Evolutionary conservation across 2,329 filamentous ascomycete genomes (phyloP).

Genomic region (Coleophoma crateriformis): DNA sequence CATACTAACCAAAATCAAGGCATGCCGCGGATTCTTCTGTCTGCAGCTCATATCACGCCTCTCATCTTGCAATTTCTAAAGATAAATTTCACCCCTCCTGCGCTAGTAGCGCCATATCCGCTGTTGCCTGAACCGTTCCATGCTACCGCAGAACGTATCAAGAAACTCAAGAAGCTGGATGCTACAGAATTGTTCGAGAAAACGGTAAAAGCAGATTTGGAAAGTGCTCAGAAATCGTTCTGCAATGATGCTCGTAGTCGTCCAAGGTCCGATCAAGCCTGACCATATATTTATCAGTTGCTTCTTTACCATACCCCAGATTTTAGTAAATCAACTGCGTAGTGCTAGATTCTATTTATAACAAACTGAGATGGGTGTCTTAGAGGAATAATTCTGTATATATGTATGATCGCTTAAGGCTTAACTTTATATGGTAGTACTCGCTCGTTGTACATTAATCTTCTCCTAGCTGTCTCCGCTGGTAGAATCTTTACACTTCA

Average conservation of each 20-base stretch:
- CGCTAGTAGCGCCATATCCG: slow-evolving; percentile 15
- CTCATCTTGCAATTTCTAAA: slow-evolving; percentile 17
- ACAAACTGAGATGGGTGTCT: no score
- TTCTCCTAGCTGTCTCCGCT: no score
- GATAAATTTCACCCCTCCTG: slow-evolving; percentile 14
- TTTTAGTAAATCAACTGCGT: no score
- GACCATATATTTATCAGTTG: no score
- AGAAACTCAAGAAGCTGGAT: slow-evolving; percentile 12
- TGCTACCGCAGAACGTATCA: slow-evolving; percentile 21
- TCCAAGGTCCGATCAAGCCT: background rate
- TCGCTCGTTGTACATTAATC: no score
- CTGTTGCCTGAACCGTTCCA: slow-evolving; percentile 24
- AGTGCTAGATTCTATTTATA: no score
- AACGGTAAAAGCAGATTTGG: slow-evolving; percentile 2
- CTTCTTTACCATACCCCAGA: no score
- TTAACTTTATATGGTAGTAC: no score
- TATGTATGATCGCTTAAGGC: no score
- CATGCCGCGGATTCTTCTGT: slow-evolving; percentile 27
- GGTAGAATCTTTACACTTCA: no score
- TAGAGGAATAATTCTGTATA: no score
- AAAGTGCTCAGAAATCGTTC: slow-evolving; percentile 14
- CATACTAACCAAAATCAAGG: slow-evolving; percentile 5
- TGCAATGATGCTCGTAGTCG: slow-evolving; percentile 9
- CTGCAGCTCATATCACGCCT: slow-evolving; percentile 22
- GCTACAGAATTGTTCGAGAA: slow-evolving; percentile 3